These are phyloP conservation scores for Penicillium malachiteum DNA, from an alignment of 495 filamentous ascomycete species.

Conservation along the genomic window DNA sequence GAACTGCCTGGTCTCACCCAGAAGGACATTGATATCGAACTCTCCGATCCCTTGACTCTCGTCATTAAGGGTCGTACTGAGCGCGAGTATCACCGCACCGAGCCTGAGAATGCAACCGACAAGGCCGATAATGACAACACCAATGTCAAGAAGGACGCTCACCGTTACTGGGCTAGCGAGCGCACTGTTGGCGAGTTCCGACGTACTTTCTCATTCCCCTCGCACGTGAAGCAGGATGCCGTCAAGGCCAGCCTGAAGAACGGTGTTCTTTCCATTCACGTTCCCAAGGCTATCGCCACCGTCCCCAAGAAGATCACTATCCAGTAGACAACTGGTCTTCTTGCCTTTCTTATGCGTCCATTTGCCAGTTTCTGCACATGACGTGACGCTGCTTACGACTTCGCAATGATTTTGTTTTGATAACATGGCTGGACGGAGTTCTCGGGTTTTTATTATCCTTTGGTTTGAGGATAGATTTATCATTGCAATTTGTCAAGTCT, in stretches of 20 bases:
- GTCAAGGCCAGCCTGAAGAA: conserved; percentile 79
- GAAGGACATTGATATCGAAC: conserved; percentile 80
- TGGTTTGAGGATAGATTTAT: too few relatives aligned
- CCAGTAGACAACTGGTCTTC: conserved; percentile 42
- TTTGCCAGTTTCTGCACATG: not conserved
- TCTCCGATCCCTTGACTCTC: conserved; percentile 77
- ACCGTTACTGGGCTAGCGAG: conserved; percentile 82
- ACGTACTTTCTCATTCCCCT: conserved; percentile 78
- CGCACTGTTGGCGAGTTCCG: conserved; percentile 81
- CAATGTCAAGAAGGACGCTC: conserved; percentile 8
- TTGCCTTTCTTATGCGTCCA: not conserved
- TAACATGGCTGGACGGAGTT: too few relatives aligned
- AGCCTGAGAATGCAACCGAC: conserved; percentile 55
- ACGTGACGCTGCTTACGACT: not conserved
- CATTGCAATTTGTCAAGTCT: too few relatives aligned
- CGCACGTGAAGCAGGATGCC: conserved; percentile 69
- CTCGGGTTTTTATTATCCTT: too few relatives aligned
- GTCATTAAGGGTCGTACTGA: conserved; percentile 66
- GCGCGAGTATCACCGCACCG: conserved; percentile 44
- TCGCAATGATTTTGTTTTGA: not conserved
- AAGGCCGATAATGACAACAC: conserved; percentile 19
- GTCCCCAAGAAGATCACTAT: conserved; percentile 58
- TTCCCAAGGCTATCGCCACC: conserved; percentile 73
- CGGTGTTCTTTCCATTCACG: conserved; percentile 69
- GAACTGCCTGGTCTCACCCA: conserved; percentile 84